These are phyloP conservation scores for Pseudohalonectria lignicola DNA, from an alignment of 2,329 filamentous ascomycete species.

Conservation along the genomic window DNA sequence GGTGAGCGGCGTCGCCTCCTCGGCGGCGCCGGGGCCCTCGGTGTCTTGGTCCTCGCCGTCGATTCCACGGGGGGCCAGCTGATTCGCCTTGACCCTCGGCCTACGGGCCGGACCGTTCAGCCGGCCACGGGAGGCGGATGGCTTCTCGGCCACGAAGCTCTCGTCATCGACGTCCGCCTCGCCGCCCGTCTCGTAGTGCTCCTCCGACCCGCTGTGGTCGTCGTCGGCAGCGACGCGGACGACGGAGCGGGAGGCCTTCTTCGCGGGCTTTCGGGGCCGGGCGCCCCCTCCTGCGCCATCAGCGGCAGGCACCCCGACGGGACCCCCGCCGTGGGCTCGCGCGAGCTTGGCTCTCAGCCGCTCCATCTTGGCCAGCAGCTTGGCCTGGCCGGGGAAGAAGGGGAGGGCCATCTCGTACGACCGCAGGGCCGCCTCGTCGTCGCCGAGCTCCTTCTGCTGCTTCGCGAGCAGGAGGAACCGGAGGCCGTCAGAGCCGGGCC, in stretches of 20 bases:
- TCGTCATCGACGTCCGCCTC: constrained; percentile 30
- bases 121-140: constrained; percentile 15
- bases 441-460: constrained; percentile 76
- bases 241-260: constrained; percentile 11
- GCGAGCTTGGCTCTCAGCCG: constrained; percentile 44
- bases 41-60: not conserved
- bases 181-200: constrained; percentile 27
- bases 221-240: constrained; percentile 21
- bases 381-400: constrained; percentile 77
- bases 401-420: constrained; percentile 81
- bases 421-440: constrained; percentile 65
- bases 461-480: constrained; percentile 83
- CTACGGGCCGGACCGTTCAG: constrained; percentile 12
- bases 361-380: constrained; percentile 60
- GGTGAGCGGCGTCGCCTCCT: constrained; percentile 11
- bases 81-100: constrained; percentile 11
- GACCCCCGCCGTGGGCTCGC: constrained; percentile 7
- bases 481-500: constrained; percentile 60
- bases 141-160: constrained; percentile 16
- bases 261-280: constrained; percentile 4
- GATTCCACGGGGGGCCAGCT: no score
- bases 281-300: not conserved
- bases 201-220: constrained; percentile 27
- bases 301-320: not conserved
- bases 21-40: not conserved